Base-by-base conservation (phyloP, 192 early-diverging fungal species). In the Entophlyctis helioformis region DNA sequence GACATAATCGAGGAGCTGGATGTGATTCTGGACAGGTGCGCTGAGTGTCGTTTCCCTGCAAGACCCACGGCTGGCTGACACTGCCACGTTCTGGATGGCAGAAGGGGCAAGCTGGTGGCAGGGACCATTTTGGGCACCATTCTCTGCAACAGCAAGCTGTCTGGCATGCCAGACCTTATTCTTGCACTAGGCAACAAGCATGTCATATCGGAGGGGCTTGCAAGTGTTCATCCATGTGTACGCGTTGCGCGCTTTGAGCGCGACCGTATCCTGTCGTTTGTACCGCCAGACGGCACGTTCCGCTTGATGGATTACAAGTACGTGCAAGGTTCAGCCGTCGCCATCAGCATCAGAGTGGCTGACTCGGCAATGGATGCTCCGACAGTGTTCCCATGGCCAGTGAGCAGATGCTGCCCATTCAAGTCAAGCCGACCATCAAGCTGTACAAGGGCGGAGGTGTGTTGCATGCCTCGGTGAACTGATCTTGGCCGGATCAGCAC, bases 231-330 rank as follows among this genome's bases (percentile, higher is more conserved):
- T 61, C 88, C 87, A 1, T 91, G 88, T 48, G 89, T 97, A 7
- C 64, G 84, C 69, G 60, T 29, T 47, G 66, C 69, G 34, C 83
- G 83, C 44, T 96, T 82, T 72, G 83, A 88, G 37, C 64, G 65
- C 24, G 87, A 92, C 36, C 69, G 79, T 19, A 54, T 78, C 2
- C 57, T 97, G 11, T 89, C 82, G 2, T 97, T 94, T 76, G 74
- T 97, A 6, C 93, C 93, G 8, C 93, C 93, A 7, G 91, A 97
- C 60, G 91, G 91, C 5, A 72, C 74, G 39, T 94, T 94, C 59
- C 85, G 80, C 50, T 69, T 97, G 10, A 79, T 89, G 77, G 76
- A 73, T n/a, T 90, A 89, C 47, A 58, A 38, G 52, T 64, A 59
- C 36, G 48, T 42, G 20, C 21, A n/a, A n/a, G n/a, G n/a, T n/a